Evolutionary conservation across 176 grass and related monocot genomes (phyloP), one percentile per base, ranked within the genome.

Genomic region (Oropetium thomaeum): DNA sequence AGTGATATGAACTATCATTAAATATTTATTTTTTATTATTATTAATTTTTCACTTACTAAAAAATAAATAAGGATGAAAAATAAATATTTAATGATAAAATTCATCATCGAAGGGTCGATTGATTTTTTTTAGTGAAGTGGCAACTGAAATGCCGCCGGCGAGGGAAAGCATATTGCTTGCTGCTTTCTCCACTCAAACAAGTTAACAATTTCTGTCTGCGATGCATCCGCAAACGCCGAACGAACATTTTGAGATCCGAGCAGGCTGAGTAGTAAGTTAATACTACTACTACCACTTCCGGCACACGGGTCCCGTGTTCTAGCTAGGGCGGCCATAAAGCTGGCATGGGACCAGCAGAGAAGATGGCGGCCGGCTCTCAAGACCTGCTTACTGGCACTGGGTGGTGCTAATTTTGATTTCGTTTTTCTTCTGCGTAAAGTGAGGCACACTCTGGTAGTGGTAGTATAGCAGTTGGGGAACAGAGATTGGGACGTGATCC

Each of bases 171-270:
- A 49, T 32, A 62, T 76, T 83, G 53, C 40, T 76, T 38, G 22
- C 72, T 16, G 64, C 64, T 25, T 31, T 31, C 64, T 51, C 53
- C 81, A 69, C 53, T 69, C 53, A 76, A 82, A 37, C 49, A 23
- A 41, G 15, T 32, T 30, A 23, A 62, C 52, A 70, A 62, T 35
- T 61, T 76, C 31, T n/a, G n/a, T 32, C 34, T 41, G 25, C 40
- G 0, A 5, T n/a, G n/a, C 17, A 17, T 43, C n/a, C n/a, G n/a
- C n/a, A n/a, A n/a, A n/a, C n/a, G n/a, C n/a, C n/a, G n/a, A n/a
- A n/a, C 26, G 73, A 77, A 84, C 65, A 77, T 77, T 77, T 84
- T 62, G 81, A 77, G 65, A 84, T 84, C 65, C 25, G 57, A 84
- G 65, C 55, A 53, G 44, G 51, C 65, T 43, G 32, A 61, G 25